Evolutionary conservation across 352 stramenopile species (phyloP).

Genomic region (Pythium aristosporum): DNA sequence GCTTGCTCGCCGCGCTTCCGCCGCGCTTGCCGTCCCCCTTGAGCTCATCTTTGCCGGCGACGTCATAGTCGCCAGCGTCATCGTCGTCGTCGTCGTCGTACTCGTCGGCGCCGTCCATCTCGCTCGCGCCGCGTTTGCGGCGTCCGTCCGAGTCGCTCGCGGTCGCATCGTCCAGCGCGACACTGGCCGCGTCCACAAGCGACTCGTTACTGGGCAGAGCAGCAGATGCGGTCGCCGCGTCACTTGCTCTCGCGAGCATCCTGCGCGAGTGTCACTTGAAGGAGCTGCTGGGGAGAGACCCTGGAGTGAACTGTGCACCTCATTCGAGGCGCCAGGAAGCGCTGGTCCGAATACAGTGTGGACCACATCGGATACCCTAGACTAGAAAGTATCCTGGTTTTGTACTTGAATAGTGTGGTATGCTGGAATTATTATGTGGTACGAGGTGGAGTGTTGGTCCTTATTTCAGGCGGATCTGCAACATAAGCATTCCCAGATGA

Average conservation of each 20-base stretch:
- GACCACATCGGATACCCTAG: neutral
- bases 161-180: slow-evolving; percentile 42
- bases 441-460: slow-evolving; percentile 1
- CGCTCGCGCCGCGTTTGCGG: slow-evolving; percentile 36
- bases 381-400: neutral
- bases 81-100: slow-evolving; percentile 52
- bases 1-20: slow-evolving; percentile 12
- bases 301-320: slow-evolving; percentile 17
- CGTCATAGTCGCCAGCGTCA: slow-evolving; percentile 31
- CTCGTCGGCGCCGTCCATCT: slow-evolving; percentile 35
- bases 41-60: slow-evolving; percentile 20
- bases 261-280: neutral
- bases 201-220: slow-evolving; percentile 23
- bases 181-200: slow-evolving; percentile 35
- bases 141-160: slow-evolving; percentile 25
- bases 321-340: slow-evolving; percentile 20
- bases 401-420: slow-evolving; percentile 11
- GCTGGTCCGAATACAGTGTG: slow-evolving; percentile 2
- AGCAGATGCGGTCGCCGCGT: neutral
- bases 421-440: slow-evolving; percentile 2
- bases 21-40: slow-evolving; percentile 34
- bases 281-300: slow-evolving; percentile 6
- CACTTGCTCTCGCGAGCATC: slow-evolving; percentile 13
- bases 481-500: neutral
- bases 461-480: neutral